These are phyloP conservation scores for Scedosporium boydii DNA, from an alignment of 2,329 filamentous ascomycete species.

Conservation along the genomic window DNA sequence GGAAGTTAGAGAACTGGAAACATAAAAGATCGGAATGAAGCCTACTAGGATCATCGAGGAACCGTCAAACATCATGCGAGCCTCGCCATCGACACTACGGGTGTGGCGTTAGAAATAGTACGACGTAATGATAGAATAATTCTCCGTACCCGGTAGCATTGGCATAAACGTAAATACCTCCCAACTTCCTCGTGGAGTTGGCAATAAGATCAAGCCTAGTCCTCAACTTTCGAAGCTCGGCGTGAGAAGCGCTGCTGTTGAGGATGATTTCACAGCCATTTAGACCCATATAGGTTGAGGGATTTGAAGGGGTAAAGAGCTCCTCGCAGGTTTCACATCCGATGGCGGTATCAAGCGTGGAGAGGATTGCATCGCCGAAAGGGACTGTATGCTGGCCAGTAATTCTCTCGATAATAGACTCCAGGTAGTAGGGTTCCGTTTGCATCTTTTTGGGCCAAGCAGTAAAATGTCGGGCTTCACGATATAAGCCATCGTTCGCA, in stretches of 20 bases:
- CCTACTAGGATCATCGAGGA: slow-evolving; percentile 14
- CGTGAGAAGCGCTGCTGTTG: slow-evolving; percentile 22
- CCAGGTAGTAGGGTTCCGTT: slow-evolving; percentile 27
- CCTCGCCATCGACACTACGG: slow-evolving; percentile 15
- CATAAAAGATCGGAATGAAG: neutral
- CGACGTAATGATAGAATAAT: neutral
- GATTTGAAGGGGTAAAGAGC: slow-evolving; percentile 19
- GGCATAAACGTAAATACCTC: slow-evolving; percentile 44
- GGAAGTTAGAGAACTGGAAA: neutral
- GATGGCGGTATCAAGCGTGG: slow-evolving; percentile 27
- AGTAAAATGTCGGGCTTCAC: slow-evolving; percentile 31
- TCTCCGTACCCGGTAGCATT: slow-evolving; percentile 19
- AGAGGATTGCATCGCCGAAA: slow-evolving; percentile 30
- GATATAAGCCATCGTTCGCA: slow-evolving; percentile 26
- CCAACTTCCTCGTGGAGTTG: slow-evolving; percentile 53
- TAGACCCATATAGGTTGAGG: slow-evolving; percentile 51
- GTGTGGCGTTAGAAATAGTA: neutral
- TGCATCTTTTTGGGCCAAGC: slow-evolving; percentile 26
- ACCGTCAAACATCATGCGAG: slow-evolving; percentile 29
- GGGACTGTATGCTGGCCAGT: slow-evolving; percentile 25
- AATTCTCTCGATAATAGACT: slow-evolving; percentile 18
- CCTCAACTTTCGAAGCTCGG: slow-evolving; percentile 55
- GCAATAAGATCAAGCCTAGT: slow-evolving; percentile 54
- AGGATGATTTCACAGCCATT: slow-evolving; percentile 39
- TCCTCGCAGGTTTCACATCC: slow-evolving; percentile 32